Base-by-base conservation (phyloP, 106 monocot species). In the Vanilla planifolia region DNA sequence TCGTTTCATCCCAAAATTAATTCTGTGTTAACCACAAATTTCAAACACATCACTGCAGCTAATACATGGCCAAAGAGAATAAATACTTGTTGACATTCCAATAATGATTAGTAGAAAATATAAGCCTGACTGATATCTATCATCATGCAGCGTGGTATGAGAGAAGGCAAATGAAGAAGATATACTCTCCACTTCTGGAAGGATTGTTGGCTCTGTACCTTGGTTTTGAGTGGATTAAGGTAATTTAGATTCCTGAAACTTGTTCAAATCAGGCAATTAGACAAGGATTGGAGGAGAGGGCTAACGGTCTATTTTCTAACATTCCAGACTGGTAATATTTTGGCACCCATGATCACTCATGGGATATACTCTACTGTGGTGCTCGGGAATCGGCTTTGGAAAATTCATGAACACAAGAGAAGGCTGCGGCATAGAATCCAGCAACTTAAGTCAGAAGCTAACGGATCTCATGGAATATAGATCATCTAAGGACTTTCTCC, bases 221-320 rank as follows among this genome's bases (percentile, higher is more conserved):
- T 43, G 94, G 89, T 4, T 95, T 86, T 52, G 94, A 89, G 62
- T 95, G 94, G 94, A 89, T 95, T 67, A 83, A 79, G 89, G 93
- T 94, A 69, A 62, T 36, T n/a, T 32, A 5, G 22, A 27, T 5
- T 41, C 24, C 6, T 34, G 10, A 6, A 5, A 6, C 37, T 37
- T 37, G n/a, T n/a, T 55, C 32, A 27, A 55, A 24, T 61, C 52
- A 21, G 13, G 10, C 42, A 24, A 10, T 34, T 28, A 15, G 22
- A 13, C 15, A 15, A 22, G 15, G 35, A 60, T 7, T 29, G 26
- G 22, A 36, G 42, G 19, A 74, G 21, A 10, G 9, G 21, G 52
- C 8, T 61, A 28, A 51, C 25, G 0, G 15, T n/a, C n/a, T 61
- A 6, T 32, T 10, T 51, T 67, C 20, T 61, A 15, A 66, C 70